phyloP scores from a whole-genome alignment of 805 yeast genomes.

The Millerozyma miso region DNA sequence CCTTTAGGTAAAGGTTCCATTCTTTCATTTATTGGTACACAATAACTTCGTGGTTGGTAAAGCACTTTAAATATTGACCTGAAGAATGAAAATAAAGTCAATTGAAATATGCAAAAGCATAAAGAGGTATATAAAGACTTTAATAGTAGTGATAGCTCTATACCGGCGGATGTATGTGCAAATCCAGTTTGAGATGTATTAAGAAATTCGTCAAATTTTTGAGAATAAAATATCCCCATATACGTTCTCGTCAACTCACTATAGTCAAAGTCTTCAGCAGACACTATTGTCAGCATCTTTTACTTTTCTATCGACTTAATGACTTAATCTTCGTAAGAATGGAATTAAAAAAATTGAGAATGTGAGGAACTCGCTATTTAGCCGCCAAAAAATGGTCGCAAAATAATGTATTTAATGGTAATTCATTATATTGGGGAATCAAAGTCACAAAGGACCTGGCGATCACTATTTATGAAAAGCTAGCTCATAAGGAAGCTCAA shows the following conservation, averaged over 20 bases:
- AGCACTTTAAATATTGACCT: slow-evolving; percentile 31
- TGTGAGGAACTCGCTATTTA: neutral
- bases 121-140: slow-evolving; percentile 54
- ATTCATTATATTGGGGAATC: neutral
- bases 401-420: slow-evolving; percentile 1
- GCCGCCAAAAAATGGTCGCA: slow-evolving; percentile 2
- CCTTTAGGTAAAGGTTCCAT: slow-evolving; percentile 37
- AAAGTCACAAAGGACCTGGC: too few relatives aligned
- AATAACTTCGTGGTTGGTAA: slow-evolving; percentile 53
- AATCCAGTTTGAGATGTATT: slow-evolving; percentile 53
- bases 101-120: slow-evolving; percentile 50
- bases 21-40: slow-evolving; percentile 37
- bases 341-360: too few relatives aligned
- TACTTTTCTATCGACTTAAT: neutral
- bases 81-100: slow-evolving; percentile 35
- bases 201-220: slow-evolving; percentile 34
- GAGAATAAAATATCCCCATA: slow-evolving; percentile 25
- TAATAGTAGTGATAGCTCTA: slow-evolving; percentile 51
- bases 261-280: slow-evolving; percentile 17
- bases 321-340: too few relatives aligned
- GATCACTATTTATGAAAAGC: slow-evolving; percentile 39
- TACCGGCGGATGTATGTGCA: slow-evolving; percentile 57
- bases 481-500: slow-evolving; percentile 63
- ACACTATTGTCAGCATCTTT: slow-evolving; percentile 16
- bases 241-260: slow-evolving; percentile 24